phyloP scores from a whole-genome alignment of 768 basidiomycete species.

The Lepiota venenata region DNA sequence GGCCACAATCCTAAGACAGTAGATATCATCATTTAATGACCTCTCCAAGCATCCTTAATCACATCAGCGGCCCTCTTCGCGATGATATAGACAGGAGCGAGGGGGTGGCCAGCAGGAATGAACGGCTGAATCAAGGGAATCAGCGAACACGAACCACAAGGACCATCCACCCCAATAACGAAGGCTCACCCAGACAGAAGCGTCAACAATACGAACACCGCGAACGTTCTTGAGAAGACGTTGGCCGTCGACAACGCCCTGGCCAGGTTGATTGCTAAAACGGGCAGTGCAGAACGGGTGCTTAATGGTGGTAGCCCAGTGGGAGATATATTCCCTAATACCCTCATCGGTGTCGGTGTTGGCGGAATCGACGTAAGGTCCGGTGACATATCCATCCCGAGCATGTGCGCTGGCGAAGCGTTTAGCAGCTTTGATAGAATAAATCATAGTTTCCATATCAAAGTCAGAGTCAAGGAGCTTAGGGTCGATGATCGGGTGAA shows the following conservation, averaged over 20 bases:
- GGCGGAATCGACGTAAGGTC: constrained; percentile 9
- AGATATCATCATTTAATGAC: not conserved
- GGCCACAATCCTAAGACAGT: not conserved
- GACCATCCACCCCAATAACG: not conserved
- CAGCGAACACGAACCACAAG: not conserved
- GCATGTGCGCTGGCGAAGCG: constrained; percentile 20
- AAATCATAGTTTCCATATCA: constrained; percentile 22
- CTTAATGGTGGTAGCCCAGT: constrained; percentile 16
- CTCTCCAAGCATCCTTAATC: constrained; percentile 16
- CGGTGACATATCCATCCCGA: constrained; percentile 24
- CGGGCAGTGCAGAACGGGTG: constrained; percentile 26
- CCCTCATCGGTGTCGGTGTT: constrained; percentile 14
- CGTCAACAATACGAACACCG: constrained; percentile 31
- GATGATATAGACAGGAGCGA: constrained; percentile 23
- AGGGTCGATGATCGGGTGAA: constrained; percentile 26
- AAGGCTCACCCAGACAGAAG: constrained; percentile 20
- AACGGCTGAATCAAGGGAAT: constrained; percentile 12
- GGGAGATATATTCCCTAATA: constrained; percentile 19
- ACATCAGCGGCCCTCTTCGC: constrained; percentile 27
- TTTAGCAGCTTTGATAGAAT: constrained; percentile 16
- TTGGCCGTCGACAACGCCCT: constrained; percentile 28
- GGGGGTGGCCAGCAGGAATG: constrained; percentile 23
- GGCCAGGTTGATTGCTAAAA: constrained; percentile 17
- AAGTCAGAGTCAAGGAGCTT: constrained; percentile 32
- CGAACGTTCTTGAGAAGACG: constrained; percentile 24